Evolutionary conservation across 2,329 filamentous ascomycete genomes (phyloP).

Genomic region (Paraconiothyrium brasiliense): DNA sequence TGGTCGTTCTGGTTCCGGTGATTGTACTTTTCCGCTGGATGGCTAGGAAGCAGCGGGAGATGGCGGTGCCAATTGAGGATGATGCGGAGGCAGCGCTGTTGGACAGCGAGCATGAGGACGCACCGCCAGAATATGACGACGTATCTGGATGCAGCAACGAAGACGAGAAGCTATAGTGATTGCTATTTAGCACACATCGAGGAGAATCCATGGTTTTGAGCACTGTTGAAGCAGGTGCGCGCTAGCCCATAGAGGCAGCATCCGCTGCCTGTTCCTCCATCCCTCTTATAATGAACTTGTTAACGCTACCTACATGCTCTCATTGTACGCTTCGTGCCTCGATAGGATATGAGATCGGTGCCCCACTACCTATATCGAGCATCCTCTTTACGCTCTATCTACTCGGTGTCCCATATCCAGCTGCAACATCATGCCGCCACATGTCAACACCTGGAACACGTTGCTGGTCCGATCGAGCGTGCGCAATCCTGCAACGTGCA

Average conservation of each 20-base stretch:
- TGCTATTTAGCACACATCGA: not conserved
- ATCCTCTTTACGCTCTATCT: no score
- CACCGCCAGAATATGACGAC: constrained; percentile 31
- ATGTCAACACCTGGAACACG: no score
- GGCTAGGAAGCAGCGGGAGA: constrained; percentile 19
- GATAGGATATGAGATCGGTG: no score
- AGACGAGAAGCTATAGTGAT: not conserved
- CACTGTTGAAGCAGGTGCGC: not conserved
- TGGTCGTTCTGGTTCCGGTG: constrained; percentile 23
- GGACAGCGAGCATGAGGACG: constrained; percentile 24
- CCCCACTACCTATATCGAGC: no score
- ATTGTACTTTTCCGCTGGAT: constrained; percentile 26
- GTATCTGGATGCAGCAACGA: constrained; percentile 32
- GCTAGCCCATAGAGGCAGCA: not conserved
- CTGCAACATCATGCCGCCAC: no score
- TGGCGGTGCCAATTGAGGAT: constrained; percentile 12
- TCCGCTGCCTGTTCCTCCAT: no score
- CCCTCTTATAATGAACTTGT: not conserved
- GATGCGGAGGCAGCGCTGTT: constrained; percentile 35
- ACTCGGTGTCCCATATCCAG: no score
- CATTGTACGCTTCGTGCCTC: no score
- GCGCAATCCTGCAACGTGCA: no score
- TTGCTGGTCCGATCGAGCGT: no score
- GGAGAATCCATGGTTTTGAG: no score
- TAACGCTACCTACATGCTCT: no score